These are phyloP conservation scores for Aspergillus asperescens DNA, from an alignment of 495 filamentous ascomycete genomes.

Conservation along the genomic window DNA sequence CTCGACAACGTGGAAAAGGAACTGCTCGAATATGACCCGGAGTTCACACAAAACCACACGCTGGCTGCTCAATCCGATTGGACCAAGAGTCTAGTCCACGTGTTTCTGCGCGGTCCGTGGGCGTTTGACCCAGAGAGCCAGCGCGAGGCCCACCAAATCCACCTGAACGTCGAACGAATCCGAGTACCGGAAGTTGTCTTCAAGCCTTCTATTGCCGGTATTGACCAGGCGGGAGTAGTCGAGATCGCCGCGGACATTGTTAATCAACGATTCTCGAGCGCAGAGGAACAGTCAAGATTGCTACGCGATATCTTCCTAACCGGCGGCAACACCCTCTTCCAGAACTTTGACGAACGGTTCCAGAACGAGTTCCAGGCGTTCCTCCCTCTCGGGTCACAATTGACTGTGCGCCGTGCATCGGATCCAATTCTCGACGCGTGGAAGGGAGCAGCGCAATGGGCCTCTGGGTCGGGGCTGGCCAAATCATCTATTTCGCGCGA, in stretches of 20 bases:
- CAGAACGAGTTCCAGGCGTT: constrained; percentile 63
- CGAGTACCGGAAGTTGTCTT: constrained; percentile 94
- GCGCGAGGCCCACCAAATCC: constrained; percentile 77
- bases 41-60: constrained; percentile 85
- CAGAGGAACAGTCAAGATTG: constrained; percentile 55
- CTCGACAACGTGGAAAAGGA: constrained; percentile 75
- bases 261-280: constrained; percentile 62
- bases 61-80: constrained; percentile 89
- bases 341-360: constrained; percentile 80
- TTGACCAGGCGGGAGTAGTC: constrained; percentile 89
- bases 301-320: constrained; percentile 88
- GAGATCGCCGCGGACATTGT: constrained; percentile 86
- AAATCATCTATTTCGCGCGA: constrained; percentile 55
- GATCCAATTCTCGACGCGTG: constrained; percentile 83
- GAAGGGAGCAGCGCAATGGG: constrained; percentile 86
- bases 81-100: constrained; percentile 84
- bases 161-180: constrained; percentile 95
- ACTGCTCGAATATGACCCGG: constrained; percentile 76
- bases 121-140: constrained; percentile 78
- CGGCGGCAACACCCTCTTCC: constrained; percentile 84
- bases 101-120: constrained; percentile 80
- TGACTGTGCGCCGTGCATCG: constrained; percentile 62
- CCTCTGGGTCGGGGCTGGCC: constrained; percentile 32
- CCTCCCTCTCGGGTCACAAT: constrained; percentile 59
- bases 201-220: constrained; percentile 88